These are phyloP conservation scores for Annona cherimola DNA, from an alignment of 164 flowering plant genomes.

Conservation along the genomic window DNA sequence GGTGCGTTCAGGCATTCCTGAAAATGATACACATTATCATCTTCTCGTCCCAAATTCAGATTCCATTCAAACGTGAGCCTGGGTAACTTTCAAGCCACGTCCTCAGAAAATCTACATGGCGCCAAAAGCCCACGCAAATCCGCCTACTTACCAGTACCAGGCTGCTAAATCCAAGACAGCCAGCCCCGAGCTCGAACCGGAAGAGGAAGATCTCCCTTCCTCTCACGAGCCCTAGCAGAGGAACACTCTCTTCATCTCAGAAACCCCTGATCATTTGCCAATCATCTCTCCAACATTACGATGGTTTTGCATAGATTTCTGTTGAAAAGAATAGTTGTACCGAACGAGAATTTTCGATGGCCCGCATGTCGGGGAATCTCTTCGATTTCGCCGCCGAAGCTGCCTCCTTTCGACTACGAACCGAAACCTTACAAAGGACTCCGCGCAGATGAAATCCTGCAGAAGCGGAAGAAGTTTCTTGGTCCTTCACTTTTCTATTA, in stretches of 20 bases:
- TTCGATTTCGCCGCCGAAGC: conserved; percentile 31
- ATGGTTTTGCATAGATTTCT: conserved; percentile 20
- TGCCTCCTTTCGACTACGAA: conserved; percentile 72
- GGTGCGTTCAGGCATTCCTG: no score
- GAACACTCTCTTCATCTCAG: background rate
- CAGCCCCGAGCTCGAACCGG: no score
- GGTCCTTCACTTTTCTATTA: conserved; percentile 84
- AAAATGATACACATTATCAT: no score
- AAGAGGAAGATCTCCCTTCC: no score
- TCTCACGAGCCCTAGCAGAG: background rate
- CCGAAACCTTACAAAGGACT: conserved; percentile 77
- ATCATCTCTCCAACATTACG: background rate
- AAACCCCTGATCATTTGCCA: background rate
- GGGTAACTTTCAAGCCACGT: no score
- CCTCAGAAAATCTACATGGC: no score
- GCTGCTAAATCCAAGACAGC: no score
- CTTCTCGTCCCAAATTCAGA: no score
- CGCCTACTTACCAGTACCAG: no score
- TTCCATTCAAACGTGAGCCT: no score
- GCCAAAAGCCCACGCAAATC: no score
- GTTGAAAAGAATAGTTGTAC: conserved; percentile 19
- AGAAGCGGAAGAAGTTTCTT: conserved; percentile 70
- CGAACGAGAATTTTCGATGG: conserved; percentile 11
- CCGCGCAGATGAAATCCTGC: conserved; percentile 55
- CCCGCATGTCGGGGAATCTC: conserved; percentile 12